Evolutionary conservation across 192 early-diverging fungal genomes (phyloP), one percentile per base, ranked within the genome.

Genomic region (Globomyces pollinis-pini): DNA sequence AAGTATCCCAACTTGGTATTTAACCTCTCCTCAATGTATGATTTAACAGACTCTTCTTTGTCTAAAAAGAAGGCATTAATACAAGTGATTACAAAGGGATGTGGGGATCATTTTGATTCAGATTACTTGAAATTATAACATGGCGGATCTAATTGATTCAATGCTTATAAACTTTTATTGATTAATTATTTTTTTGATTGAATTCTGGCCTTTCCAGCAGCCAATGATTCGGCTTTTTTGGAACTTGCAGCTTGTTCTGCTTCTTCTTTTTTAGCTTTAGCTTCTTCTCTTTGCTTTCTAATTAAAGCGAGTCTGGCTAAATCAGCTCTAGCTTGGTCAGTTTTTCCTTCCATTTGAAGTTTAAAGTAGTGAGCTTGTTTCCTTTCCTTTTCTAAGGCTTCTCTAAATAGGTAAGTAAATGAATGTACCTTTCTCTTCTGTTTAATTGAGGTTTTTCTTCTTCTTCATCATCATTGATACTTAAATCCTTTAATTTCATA

Each of bases 251-350:
- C 61, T 32, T 72, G 71, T 47, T 76, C 74, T 0, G 60, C 67
- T 63, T 64, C 62, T 42, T 38, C 41, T 52, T 55, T 70, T 52
- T 69, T 74, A 39, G 55, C 47, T 11, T 72, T 73, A 7, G 75
- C 77, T 51, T 79, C 77, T 50, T 79, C 77, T 20, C 77, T 54
- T 54, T 79, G 74, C 50, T 79, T 79, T 30, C 57, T 56, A 59
- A 79, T 79, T 50, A 79, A 71, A 13, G 77, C 77, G 31, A 79
- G 50, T 16, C 77, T 52, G 3, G 77, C 77, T 47, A 79, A 41
- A 61, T 79, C 77, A 13, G 65, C 61, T 26, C 70, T 50, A 7
- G 77, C 77, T 43, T 74, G 71, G 38, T 79, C 77, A n/a, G 77
- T 79, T 47, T 77, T 77, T 15, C 77, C 77, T 43, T 79, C 77